These are phyloP conservation scores for Eragrostis curvula DNA, from an alignment of 176 grass and related monocot genomes.

Conservation along the genomic window DNA sequence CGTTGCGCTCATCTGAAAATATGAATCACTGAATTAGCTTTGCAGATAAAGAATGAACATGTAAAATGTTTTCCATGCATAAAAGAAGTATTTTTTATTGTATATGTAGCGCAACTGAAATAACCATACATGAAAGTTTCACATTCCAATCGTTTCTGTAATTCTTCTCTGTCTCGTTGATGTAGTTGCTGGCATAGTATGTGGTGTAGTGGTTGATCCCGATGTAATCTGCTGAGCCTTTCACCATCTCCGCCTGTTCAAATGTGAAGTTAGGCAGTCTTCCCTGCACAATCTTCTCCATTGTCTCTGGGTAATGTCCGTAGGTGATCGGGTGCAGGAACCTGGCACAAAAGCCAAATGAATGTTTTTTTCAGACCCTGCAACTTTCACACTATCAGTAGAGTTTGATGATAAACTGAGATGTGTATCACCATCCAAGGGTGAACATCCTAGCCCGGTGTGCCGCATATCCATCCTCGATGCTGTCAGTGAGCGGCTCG, in stretches of 20 bases:
- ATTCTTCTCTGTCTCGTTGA: slow-evolving; percentile 44
- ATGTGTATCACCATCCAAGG: slow-evolving; percentile 66
- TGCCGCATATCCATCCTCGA: slow-evolving; percentile 63
- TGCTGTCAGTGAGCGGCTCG: slow-evolving; percentile 61
- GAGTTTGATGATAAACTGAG: neutral
- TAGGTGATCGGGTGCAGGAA: slow-evolving; percentile 87
- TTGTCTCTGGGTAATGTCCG: slow-evolving; percentile 75
- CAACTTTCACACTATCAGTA: neutral
- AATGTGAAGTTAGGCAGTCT: slow-evolving; percentile 75
- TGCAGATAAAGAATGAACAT: neutral
- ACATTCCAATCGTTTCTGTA: slow-evolving; percentile 76
- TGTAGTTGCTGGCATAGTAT: slow-evolving; percentile 58
- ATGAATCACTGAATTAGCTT: slow-evolving; percentile 19
- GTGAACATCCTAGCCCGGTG: slow-evolving; percentile 86
- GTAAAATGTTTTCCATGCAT: neutral
- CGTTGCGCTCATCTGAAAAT: slow-evolving; percentile 61
- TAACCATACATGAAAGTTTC: slow-evolving; percentile 55
- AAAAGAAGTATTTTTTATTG: neutral
- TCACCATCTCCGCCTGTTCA: slow-evolving; percentile 69
- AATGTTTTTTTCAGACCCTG: neutral
- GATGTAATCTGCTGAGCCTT: slow-evolving; percentile 76
- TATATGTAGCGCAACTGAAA: neutral
- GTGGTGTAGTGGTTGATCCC: slow-evolving; percentile 90
- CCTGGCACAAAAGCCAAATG: slow-evolving; percentile 37
- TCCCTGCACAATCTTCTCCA: slow-evolving; percentile 58